Conservation (phyloP, 345 rosid species). For the Hibiscus trionum region DNA sequence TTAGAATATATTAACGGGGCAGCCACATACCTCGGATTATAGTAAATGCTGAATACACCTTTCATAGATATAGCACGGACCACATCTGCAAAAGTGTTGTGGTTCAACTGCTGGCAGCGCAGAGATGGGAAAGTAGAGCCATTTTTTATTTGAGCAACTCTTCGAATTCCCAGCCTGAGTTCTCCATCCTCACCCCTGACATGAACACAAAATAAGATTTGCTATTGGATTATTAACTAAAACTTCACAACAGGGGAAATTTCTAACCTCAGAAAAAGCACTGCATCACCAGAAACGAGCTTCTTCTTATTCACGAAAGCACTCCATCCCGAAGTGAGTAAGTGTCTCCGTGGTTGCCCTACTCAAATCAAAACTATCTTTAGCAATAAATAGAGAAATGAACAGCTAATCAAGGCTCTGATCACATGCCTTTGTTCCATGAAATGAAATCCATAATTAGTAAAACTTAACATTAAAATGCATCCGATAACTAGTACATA, state of each 20-base stretch:
- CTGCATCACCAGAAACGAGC: conserved; percentile 98
- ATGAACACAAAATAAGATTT: conserved; percentile 10
- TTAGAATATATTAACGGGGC: not conserved
- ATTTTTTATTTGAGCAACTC: conserved; percentile 73
- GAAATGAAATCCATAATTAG: not conserved
- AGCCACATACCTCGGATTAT: conserved; percentile 74
- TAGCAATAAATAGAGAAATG: not conserved
- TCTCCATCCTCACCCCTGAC: conserved; percentile 90
- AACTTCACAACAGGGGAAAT: not conserved
- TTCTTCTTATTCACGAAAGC: conserved; percentile 97
- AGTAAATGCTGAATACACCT: conserved; percentile 61
- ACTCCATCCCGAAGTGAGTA: conserved; percentile 99
- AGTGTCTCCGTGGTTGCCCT: conserved; percentile 98
- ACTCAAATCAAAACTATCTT: conserved; percentile 12
- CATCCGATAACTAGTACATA: conserved; percentile 16
- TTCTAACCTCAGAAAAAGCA: conserved; percentile 79
- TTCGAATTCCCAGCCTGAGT: conserved; percentile 79
- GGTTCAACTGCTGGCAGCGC: conserved; percentile 45
- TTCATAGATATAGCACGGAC: conserved; percentile 55
- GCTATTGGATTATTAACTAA: not conserved
- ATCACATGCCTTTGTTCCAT: not conserved
- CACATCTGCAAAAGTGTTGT: conserved; percentile 49
- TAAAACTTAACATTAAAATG: not conserved
- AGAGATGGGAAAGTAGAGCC: conserved; percentile 36
- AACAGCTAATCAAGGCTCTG: not conserved